Conservation (phyloP, 345 rosid species). For the Acer yangbiense region DNA sequence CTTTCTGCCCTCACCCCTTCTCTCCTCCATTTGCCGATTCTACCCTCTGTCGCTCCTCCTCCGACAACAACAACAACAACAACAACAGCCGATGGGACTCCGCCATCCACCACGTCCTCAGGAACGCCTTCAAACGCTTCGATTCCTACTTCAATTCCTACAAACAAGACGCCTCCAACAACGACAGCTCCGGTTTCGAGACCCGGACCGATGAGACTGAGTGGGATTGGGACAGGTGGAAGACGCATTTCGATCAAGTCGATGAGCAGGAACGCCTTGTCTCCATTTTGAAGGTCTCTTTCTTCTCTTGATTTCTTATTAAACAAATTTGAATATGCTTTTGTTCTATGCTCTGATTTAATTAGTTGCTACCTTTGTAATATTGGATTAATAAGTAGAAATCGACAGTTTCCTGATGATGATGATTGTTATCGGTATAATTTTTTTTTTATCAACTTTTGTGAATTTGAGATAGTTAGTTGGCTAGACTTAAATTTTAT, state of each 20-base stretch:
- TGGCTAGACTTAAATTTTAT: background rate
- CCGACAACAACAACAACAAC: conserved; percentile 11
- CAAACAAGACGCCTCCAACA: conserved; percentile 20
- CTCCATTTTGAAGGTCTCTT: conserved; percentile 63
- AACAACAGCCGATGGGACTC: conserved; percentile 54
- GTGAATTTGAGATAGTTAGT: background rate
- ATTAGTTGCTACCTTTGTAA: too few species aligned
- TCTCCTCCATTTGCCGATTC: conserved; percentile 36
- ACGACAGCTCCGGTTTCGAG: conserved; percentile 8
- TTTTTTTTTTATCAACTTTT: background rate
- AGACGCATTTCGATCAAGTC: conserved; percentile 70
- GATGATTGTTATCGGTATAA: too few species aligned
- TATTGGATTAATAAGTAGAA: too few species aligned
- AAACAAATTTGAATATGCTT: too few species aligned
- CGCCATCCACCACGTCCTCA: conserved; percentile 53
- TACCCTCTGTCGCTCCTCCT: conserved; percentile 47
- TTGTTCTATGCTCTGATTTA: too few species aligned
- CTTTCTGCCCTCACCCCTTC: conserved; percentile 37
- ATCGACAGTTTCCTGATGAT: too few species aligned
- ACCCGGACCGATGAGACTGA: conserved; percentile 30
- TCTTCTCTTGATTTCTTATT: too few species aligned
- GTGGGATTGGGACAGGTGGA: conserved; percentile 96
- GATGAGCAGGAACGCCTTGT: conserved; percentile 83
- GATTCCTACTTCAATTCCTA: conserved; percentile 47
- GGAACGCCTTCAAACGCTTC: conserved; percentile 52